Evolutionary conservation across 768 basidiomycete species (phyloP), one percentile per base, ranked within the genome.

Genomic region (Brasilioporus rufonigricans): DNA sequence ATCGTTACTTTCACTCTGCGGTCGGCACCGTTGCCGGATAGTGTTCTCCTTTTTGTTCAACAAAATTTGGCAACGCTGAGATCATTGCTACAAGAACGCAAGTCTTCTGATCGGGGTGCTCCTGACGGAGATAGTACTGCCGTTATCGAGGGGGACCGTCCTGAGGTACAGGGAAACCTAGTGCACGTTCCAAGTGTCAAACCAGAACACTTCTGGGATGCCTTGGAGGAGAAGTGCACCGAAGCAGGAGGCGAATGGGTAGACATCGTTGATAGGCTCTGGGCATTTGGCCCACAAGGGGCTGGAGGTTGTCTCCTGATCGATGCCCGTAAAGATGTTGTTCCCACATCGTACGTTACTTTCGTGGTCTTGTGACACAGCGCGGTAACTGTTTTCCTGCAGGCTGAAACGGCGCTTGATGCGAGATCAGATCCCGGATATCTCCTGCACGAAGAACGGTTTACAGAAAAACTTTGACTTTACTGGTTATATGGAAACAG

Each of bases 271-370:
- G 87, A 93, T 48, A 78, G 74, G 50, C 80, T 95, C 3, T 95
- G 93, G 93, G 84, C 90, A 19, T 94, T 98, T 71, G 97, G 97
- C 0, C 96, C 96, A 0, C 89, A 89, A 61, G 74, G 84, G 50
- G 84, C 88, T 19, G 96, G 96, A 0, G 85, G 89, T 11, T 97
- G 95, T 68, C 65, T 99, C 12, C 73, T 99, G 12, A 75, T 98
- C 18, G 96, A 99, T 69, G 73, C 76, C 11, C 78, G 89, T 53
- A 76, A 78, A 49, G 73, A 75, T 36, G 69, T 61, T 21, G 47
- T 68, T 39, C 68, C 74, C 46, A 74, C 77, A 59, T 89, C 88
- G 87, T 87, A 60, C 65, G 87, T 78, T 43, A 26, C 56, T 32
- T 48, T 46, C 49, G 52, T 21, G 50, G 61, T 51, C 26, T 50